Evolutionary conservation across 2,329 filamentous ascomycete genomes (phyloP), one percentile per base, ranked within the genome.

Genomic region (Cadophora malorum): DNA sequence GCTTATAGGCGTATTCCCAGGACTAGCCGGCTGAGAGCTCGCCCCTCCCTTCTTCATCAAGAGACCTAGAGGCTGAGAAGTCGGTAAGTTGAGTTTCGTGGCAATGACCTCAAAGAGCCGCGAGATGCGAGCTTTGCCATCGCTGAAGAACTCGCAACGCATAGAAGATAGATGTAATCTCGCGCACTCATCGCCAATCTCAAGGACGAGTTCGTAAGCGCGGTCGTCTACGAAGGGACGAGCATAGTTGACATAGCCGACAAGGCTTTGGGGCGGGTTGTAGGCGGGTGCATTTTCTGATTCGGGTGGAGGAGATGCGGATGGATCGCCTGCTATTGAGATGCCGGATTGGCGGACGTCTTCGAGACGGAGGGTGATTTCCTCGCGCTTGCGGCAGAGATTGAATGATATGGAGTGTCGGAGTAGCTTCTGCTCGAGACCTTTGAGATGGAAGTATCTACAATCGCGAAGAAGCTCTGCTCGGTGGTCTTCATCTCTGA

Each of bases 401-500:
- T 97, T 97, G 79, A 88, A 94, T 63, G 85, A 88, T 69, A 95
- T 91, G 33, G 87, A 79, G 78, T 94, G 91, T 0, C 91, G 88
- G 53, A 97, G 91, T 12, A 98, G 83, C 71, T 88, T 90, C 79
- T 98, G 95, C 80, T 98, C 95, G 0, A 97, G 81, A 0, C 93
- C 94, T 76, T 94, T 95, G 74, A 98, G 90, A 78, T 97, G 93
- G 79, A 95, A 97, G 79, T 97, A 98, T 63, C 92, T 89, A 70
- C 93, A 96, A 79, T 98, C 95, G 50, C 92, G 86, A 1, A 98
- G 82, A 3, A 98, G 84, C 67, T 91, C 88, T 25, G 87, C 84
- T 21, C 95, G 89, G 76, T 98, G 95, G 2, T 85, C 83, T 71
- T 94, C 91, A 77, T 90, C 86, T 64, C 89, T 86, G 68, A 97